A percentile compares a stretch with the other conserved stretches of the same genome.
phyloP scores from a whole-genome alignment of 192 early-diverging fungal species.

The Gamsiella multidivaricata region DNA sequence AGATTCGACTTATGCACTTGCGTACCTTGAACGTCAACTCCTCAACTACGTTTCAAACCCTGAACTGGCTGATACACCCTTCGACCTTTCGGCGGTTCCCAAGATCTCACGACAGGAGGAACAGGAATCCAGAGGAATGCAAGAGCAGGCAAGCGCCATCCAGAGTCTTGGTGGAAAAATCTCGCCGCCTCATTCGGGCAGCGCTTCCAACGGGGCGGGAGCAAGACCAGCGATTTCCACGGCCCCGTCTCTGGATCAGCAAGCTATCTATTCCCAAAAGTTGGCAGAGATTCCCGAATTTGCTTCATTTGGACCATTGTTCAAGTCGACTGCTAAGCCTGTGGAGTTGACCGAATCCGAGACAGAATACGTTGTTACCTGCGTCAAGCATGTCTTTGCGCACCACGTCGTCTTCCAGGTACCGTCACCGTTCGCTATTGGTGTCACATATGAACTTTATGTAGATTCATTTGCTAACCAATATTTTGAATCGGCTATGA shows the following conservation, averaged over 20 bases:
- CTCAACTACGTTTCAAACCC: constrained; percentile 85
- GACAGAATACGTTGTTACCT: constrained; percentile 94
- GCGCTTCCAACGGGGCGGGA: constrained; percentile 36
- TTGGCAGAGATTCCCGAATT: constrained; percentile 88
- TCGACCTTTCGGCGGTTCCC: constrained; percentile 84
- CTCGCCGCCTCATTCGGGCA: constrained; percentile 38
- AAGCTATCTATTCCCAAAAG: constrained; percentile 78
- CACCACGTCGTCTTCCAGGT: constrained; percentile 95
- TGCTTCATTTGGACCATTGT: constrained; percentile 83
- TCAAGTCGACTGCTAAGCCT: constrained; percentile 84
- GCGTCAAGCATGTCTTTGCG: constrained; percentile 93
- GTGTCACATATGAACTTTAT: too few relatives aligned
- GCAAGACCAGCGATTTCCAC: constrained; percentile 55
- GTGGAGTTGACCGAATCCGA: constrained; percentile 91
- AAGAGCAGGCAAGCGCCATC: constrained; percentile 29
- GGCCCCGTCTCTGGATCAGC: constrained; percentile 65
- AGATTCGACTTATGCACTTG: constrained; percentile 89
- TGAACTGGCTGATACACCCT: constrained; percentile 68
- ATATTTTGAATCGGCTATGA: background rate
- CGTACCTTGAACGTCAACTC: constrained; percentile 87
- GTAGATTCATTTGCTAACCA: constrained; percentile 19
- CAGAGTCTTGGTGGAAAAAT: constrained; percentile 50
- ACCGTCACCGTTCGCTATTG: too few relatives aligned
- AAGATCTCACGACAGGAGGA: constrained; percentile 90
- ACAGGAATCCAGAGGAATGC: constrained; percentile 74